A percentile compares a stretch with the other conserved stretches of the same genome.
These are phyloP conservation scores for Trichoderma sp. DNA, from an alignment of 2,329 filamentous ascomycete species.

Conservation along the genomic window DNA sequence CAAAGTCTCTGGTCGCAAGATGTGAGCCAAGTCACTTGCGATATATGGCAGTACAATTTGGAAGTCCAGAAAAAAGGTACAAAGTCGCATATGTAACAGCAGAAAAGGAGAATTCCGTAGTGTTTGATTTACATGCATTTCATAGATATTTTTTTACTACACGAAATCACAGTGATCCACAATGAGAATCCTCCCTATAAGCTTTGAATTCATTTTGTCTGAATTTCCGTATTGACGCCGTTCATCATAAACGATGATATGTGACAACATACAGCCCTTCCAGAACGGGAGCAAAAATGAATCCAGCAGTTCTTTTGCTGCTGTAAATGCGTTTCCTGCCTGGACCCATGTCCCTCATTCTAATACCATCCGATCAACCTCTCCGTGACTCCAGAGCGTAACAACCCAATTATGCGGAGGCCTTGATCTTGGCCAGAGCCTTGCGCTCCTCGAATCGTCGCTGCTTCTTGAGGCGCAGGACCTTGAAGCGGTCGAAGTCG, in stretches of 20 bases:
- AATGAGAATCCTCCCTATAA: conserved; percentile 22
- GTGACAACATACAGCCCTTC: conserved; percentile 67
- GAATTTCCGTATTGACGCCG: conserved; percentile 66
- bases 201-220: conserved; percentile 42
- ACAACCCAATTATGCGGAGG: conserved; percentile 61
- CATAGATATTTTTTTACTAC: conserved; percentile 24
- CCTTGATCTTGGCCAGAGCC: conserved; percentile 89
- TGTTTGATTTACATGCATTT: conserved; percentile 30
- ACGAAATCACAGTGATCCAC: conserved; percentile 28
- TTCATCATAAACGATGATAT: conserved; percentile 56
- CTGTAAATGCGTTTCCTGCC: conserved; percentile 36
- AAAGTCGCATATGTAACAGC: neutral
- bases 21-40: neutral
- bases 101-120: neutral
- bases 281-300: conserved; percentile 55
- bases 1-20: conserved; percentile 23
- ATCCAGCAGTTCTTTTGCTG: conserved; percentile 54
- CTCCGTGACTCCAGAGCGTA: conserved; percentile 30
- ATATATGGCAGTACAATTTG: neutral
- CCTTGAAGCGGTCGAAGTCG: conserved; percentile 99
- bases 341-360: conserved; percentile 37
- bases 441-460: conserved; percentile 97
- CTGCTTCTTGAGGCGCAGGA: conserved; percentile 99
- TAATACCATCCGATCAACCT: conserved; percentile 37
- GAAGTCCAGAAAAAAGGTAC: neutral